phyloP scores from a whole-genome alignment of 768 basidiomycete species.

The Agaricus sinodeliciosus region DNA sequence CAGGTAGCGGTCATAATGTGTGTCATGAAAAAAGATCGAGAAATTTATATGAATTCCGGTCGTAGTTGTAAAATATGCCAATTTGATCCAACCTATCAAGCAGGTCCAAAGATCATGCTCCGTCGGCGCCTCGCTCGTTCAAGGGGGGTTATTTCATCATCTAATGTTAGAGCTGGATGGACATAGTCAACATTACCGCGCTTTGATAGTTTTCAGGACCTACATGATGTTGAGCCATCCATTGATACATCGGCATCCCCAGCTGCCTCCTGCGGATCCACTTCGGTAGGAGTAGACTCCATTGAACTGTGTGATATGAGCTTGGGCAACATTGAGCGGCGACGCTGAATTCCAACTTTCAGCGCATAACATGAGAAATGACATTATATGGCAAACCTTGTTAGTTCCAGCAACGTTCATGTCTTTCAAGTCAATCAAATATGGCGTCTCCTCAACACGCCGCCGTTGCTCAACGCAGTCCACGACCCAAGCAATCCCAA shows the following conservation, averaged over 20 bases:
- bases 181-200: slow-evolving; percentile 11
- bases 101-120: slow-evolving; percentile 26
- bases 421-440: slow-evolving; percentile 57
- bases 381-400: slow-evolving; percentile 41
- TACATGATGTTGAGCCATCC: slow-evolving; percentile 40
- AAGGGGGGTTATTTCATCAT: slow-evolving; percentile 59
- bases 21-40: neutral
- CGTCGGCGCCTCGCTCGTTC: slow-evolving; percentile 59
- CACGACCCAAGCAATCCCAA: slow-evolving; percentile 87
- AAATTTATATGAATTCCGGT: neutral
- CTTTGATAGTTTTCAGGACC: slow-evolving; percentile 13
- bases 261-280: slow-evolving; percentile 19
- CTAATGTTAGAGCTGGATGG: slow-evolving; percentile 32
- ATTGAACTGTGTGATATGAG: slow-evolving; percentile 28
- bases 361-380: neutral
- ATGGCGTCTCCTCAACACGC: slow-evolving; percentile 58
- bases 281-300: slow-evolving; percentile 16
- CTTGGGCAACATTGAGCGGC: slow-evolving; percentile 69
- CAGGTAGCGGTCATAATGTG: neutral
- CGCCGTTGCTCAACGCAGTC: slow-evolving; percentile 69
- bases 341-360: slow-evolving; percentile 38
- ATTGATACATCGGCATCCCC: slow-evolving; percentile 34
- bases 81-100: slow-evolving; percentile 10
- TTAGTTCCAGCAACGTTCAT: slow-evolving; percentile 51
- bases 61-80: too few relatives aligned